These are phyloP conservation scores for Tetrapyrgos nigripes DNA, from an alignment of 1,284 basidiomycete species.

Conservation along the genomic window DNA sequence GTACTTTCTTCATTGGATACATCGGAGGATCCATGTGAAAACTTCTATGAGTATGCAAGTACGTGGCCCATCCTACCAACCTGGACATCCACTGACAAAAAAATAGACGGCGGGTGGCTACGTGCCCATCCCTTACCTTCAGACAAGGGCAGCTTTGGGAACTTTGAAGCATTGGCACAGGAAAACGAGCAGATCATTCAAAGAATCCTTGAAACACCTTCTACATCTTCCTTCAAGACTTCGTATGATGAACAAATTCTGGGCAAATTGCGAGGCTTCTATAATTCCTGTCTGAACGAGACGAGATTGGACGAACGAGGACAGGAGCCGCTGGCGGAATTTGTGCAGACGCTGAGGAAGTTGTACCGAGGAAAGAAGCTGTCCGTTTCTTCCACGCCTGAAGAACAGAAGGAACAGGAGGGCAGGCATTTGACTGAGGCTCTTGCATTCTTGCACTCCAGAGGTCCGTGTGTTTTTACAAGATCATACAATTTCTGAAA, in stretches of 20 bases:
- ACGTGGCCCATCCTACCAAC: slow-evolving; percentile 34
- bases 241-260: slow-evolving; percentile 74
- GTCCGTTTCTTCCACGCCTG: slow-evolving; percentile 13
- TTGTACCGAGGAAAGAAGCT: slow-evolving; percentile 55
- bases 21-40: slow-evolving; percentile 90
- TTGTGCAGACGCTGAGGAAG: slow-evolving; percentile 61
- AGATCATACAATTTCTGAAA: not conserved
- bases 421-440: slow-evolving; percentile 75
- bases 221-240: slow-evolving; percentile 27
- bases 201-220: slow-evolving; percentile 56
- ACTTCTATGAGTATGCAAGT: slow-evolving; percentile 95
- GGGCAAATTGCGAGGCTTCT: slow-evolving; percentile 82
- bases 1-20: slow-evolving; percentile 86
- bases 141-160: slow-evolving; percentile 76
- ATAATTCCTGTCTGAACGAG: slow-evolving; percentile 86
- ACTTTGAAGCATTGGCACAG: slow-evolving; percentile 65
- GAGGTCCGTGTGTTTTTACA: slow-evolving; percentile 53
- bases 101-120: slow-evolving; percentile 83
- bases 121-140: slow-evolving; percentile 82
- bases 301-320: slow-evolving; percentile 67
- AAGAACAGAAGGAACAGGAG: slow-evolving; percentile 31
- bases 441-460: slow-evolving; percentile 86
- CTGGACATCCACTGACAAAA: slow-evolving; percentile 8
- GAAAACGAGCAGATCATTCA: slow-evolving; percentile 72
- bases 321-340: slow-evolving; percentile 62